phyloP scores from a whole-genome alignment of 1,284 basidiomycete genomes.

The Amylostereum areolatum region DNA sequence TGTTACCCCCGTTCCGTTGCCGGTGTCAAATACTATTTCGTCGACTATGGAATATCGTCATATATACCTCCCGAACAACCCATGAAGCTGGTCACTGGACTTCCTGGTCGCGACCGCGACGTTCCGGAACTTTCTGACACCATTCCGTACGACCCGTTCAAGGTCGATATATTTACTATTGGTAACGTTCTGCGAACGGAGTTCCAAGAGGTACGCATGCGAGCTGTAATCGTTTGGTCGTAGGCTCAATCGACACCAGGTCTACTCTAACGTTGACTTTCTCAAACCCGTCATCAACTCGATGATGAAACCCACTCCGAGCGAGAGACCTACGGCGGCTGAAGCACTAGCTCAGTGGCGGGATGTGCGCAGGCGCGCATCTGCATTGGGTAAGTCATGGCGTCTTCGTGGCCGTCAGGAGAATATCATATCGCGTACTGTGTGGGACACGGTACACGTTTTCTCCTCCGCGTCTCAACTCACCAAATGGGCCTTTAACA shows the following conservation, averaged over 20 bases:
- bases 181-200: slow-evolving; percentile 17
- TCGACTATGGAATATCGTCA: slow-evolving; percentile 22
- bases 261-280: background rate
- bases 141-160: slow-evolving; percentile 23
- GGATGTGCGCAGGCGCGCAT: too few species aligned
- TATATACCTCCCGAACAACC: slow-evolving; percentile 9
- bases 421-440: too few species aligned
- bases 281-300: background rate
- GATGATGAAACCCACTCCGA: background rate
- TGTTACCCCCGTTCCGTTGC: slow-evolving; percentile 10
- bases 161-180: slow-evolving; percentile 23
- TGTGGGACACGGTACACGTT: too few species aligned
- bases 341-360: background rate
- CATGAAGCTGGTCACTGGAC: slow-evolving; percentile 1
- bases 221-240: too few species aligned
- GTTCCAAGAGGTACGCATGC: slow-evolving; percentile 17
- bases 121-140: slow-evolving; percentile 20
- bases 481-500: too few species aligned
- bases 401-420: background rate
- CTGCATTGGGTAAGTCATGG: background rate
- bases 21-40: slow-evolving; percentile 20
- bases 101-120: background rate
- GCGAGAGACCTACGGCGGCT: background rate
- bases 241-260: too few species aligned
- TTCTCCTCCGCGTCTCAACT: too few species aligned